phyloP scores from a whole-genome alignment of 176 grass and related monocot species.

The Microstegium vimineum region DNA sequence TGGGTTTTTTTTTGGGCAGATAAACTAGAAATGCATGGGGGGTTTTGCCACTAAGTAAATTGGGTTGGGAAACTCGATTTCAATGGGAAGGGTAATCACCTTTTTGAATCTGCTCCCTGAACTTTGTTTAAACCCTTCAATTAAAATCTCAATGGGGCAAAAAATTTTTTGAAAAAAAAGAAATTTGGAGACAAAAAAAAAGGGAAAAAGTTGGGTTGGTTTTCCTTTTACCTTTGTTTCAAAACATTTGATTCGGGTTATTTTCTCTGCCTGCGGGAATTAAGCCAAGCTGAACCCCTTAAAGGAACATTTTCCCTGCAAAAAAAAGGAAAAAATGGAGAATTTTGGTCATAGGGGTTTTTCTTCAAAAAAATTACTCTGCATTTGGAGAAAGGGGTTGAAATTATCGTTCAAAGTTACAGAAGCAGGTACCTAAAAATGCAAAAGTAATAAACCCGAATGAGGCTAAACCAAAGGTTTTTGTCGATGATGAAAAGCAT shows the following conservation, averaged over 20 bases:
- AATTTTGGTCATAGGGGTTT: conserved; percentile 33
- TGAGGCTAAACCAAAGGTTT: conserved; percentile 14
- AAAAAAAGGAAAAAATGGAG: conserved; percentile 1
- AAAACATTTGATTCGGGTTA: no score
- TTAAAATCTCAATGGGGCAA: no score
- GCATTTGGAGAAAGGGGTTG: not conserved
- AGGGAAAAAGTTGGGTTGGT: no score
- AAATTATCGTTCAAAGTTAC: conserved; percentile 15
- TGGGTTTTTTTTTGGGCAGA: no score
- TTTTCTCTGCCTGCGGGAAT: not conserved
- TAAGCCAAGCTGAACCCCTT: not conserved
- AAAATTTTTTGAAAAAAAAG: no score
- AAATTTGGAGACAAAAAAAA: no score
- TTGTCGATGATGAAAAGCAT: conserved; percentile 33
- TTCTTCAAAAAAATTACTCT: conserved; percentile 17
- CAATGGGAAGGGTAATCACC: no score
- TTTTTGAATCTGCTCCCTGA: no score
- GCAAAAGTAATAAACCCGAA: conserved; percentile 19
- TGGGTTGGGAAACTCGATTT: not conserved
- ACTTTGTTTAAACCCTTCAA: no score
- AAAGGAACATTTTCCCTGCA: not conserved
- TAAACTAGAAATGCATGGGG: no score
- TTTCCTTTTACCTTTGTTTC: no score
- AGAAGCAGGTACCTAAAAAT: conserved; percentile 13
- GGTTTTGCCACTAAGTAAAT: not conserved